Evolutionary conservation across 441 rosid species (phyloP), one percentile per base, ranked within the genome.

Genomic region (Capsella rubella): DNA sequence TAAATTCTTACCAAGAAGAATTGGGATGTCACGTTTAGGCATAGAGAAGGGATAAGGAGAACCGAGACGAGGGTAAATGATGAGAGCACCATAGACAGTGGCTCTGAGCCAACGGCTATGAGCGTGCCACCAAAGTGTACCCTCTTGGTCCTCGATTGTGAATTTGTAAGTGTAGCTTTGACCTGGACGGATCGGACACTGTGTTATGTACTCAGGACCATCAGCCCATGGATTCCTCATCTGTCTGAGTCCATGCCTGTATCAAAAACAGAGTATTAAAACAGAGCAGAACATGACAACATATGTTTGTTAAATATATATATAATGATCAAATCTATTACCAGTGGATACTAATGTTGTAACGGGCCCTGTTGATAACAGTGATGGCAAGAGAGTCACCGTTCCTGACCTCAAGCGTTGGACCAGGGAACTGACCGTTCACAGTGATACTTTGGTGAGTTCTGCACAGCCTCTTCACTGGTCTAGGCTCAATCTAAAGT

Each of bases 401-500:
- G 34, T 90, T 80, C 67, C 92, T 81, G 51, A 86, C 92, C 57
- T 81, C 84, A 42, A 87, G 79, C 4, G 89, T 85, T 69, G 95
- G 92, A 64, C 95, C 95, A 25, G 95, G 95, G 78, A 80, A 85
- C 67, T 87, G 92, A 61, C 95, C 92, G 21, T 90, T 90, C 42
- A 90, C 95, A 0, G 90, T 85, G 29, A 90, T 78, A 16, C 49
- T 82, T 77, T 76, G 74, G 50, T 84, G 95, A 72, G 87, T 90
- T 74, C 90, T 90, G 95, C 95, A 90, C 82, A 90, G 87, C 87
- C 92, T 90, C 90, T 83, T 90, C 95, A 87, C 95, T 79, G 92
- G 90, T 39, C 12, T 86, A 1, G 90, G 91, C 74, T 88, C 72
- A 82, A 96, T 81, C 99, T 96, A 77, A 63, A 64, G 47, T 56